Base-by-base conservation (phyloP, 805 yeast genomes). In the Kazachstania viticola region DNA sequence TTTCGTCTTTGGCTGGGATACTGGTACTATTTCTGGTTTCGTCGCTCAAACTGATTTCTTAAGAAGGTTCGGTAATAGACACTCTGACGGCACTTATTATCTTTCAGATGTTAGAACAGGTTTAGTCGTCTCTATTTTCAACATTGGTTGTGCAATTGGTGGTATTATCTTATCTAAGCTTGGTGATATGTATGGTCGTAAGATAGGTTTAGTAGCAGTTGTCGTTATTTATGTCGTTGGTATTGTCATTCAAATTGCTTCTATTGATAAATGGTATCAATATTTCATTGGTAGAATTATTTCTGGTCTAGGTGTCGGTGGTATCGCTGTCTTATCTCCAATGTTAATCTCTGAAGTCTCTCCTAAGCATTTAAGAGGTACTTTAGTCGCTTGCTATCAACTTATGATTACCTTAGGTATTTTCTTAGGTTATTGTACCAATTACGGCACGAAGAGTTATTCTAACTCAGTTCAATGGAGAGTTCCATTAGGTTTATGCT, bases 301-400 rank as follows among this genome's bases (percentile, higher is more conserved):
- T 65, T 71, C 83, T 25, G 94, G 94, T 33, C 44, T 79, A 11
- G 81, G 81, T 34, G 82, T 81, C 36, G 94, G 94, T 40, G 71
- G 73, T 34, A 65, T 80, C 25, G 73, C 85, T 30, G 83, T 84
- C 27, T 64, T 77, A 35, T 79, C 78, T 18, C 87, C 91, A 31
- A 60, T 80, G 47, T 72, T 76, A 52, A 74, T 76, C 43, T 66
- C 78, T 27, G 53, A 51, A 33, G 48, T 47, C 31, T 38, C 53
- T 21, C 53, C 53, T 18, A 49, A 48, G 19, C 47, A 67, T 33
- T 58, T 77, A 31, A 72, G 85, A 70, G 84, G 83, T 53, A 64
- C 79, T 25, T 64, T 77, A 36, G 82, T 78, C 31, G 69, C 78
- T 26, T 69, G 74, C 46, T 78, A 69, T 65, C 84, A 78, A 58